Base-by-base conservation (phyloP, 441 rosid genomes). In the Erodium chrysanthum region DNA sequence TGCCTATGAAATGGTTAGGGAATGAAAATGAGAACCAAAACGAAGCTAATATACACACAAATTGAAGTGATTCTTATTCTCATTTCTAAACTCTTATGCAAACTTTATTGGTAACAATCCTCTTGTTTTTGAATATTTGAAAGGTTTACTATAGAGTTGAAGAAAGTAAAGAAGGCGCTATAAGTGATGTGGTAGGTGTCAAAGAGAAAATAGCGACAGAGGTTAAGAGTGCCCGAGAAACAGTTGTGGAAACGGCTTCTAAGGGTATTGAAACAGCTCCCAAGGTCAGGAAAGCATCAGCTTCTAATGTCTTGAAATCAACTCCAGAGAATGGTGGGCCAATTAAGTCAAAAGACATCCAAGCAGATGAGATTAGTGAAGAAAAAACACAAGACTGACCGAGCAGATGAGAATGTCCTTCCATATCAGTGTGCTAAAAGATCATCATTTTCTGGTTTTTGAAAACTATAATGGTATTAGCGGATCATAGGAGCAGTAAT, bases 91-190 rank as follows among this genome's bases (percentile, higher is more conserved):
- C 29, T 18, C 18, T 66, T 62, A 23, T 15, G 22, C 14, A 23
- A 0, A 18, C 15, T 17, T 54, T 14, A 14, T 29, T n/a, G 58
- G 0, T 59, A 7, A 10, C 9, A 58, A 42, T 60, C 29, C 23
- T 11, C 18, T 44, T 59, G 68, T 60, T 60, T 17, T 61, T 33
- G 56, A 20, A 58, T 15, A 59, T 42, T 73, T 56, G 2, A 5
- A 79, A 86, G 91, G 88, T 76, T 64, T 88, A 88, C 70, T 75
- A 73, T 68, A 79, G 83, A 74, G 90, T 81, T 40, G 86, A 82
- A 5, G 95, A 88, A 76, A 77, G 61, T 44, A 27, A 17, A 5
- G 60, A 61, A 7, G 25, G 52, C 18, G 65, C 64, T 11, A 42
- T 54, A 7, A 35, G 50, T 21, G 65, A 67, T 10, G 66, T 62